Conservation (phyloP, 2,329 filamentous ascomycete species). For the Ascochyta lentis region DNA sequence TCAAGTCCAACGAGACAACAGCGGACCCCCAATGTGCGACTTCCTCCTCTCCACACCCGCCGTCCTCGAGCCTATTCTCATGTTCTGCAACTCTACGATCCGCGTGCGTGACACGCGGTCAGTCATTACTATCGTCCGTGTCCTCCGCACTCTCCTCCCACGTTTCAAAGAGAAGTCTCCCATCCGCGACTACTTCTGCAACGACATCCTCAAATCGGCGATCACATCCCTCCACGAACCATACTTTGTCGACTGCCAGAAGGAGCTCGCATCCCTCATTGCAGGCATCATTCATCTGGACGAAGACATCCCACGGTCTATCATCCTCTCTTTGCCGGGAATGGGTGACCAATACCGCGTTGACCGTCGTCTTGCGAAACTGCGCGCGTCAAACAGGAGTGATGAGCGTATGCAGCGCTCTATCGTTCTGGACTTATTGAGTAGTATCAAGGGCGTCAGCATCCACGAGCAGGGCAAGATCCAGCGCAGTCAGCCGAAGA, state of each 20-base stretch:
- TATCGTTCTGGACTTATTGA: slow-evolving; percentile 82
- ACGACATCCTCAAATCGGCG: slow-evolving; percentile 86
- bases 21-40: slow-evolving; percentile 71
- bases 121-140: slow-evolving; percentile 81
- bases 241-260: slow-evolving; percentile 96
- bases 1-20: slow-evolving; percentile 43
- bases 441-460: slow-evolving; percentile 86
- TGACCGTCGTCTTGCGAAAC: slow-evolving; percentile 56
- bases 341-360: slow-evolving; percentile 71
- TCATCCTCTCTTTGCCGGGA: slow-evolving; percentile 81
- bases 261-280: slow-evolving; percentile 87
- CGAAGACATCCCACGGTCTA: slow-evolving; percentile 71
- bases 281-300: slow-evolving; percentile 84
- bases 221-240: slow-evolving; percentile 91
- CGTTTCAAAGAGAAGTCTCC: slow-evolving; percentile 68
- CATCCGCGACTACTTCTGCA: slow-evolving; percentile 88
- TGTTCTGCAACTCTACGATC: slow-evolving; percentile 91
- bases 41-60: slow-evolving; percentile 81
- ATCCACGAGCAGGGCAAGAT: slow-evolving; percentile 94
- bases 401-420: slow-evolving; percentile 78
- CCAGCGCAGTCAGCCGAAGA: slow-evolving; percentile 46
- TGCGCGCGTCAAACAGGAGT: slow-evolving; percentile 56
- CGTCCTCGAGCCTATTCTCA: slow-evolving; percentile 84
- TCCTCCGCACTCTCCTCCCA: slow-evolving; percentile 84
- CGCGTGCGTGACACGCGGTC: slow-evolving; percentile 89